phyloP scores from a whole-genome alignment of 2,329 filamentous ascomycete genomes.

The Aspergillus aculeatus region DNA sequence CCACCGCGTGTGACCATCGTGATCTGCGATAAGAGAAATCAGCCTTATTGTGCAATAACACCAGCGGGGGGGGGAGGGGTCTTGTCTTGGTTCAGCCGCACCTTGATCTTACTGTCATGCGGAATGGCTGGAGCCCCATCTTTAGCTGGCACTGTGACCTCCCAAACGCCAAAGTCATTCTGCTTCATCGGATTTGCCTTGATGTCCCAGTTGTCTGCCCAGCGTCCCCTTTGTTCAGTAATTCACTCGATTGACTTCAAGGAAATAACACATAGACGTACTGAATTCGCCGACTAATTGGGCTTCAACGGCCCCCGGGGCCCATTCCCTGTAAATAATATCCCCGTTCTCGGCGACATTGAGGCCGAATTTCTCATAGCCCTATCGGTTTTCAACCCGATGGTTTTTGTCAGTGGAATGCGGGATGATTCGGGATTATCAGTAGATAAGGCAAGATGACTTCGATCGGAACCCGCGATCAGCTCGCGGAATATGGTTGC shows the following conservation, averaged over 20 bases:
- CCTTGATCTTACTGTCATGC: slow-evolving; percentile 96
- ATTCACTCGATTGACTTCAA: slow-evolving; percentile 5
- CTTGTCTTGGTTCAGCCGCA: slow-evolving; percentile 34
- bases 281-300: slow-evolving; percentile 94
- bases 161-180: slow-evolving; percentile 81
- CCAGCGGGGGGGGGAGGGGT: not conserved
- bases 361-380: slow-evolving; percentile 82
- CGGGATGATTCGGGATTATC: not conserved
- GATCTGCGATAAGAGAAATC: slow-evolving; percentile 55
- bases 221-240: slow-evolving; percentile 24
- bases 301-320: slow-evolving; percentile 80
- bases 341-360: slow-evolving; percentile 78
- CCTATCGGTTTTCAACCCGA: slow-evolving; percentile 50
- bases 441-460: not conserved
- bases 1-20: slow-evolving; percentile 77
- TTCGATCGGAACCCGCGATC: not conserved
- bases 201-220: slow-evolving; percentile 77
- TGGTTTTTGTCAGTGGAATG: slow-evolving; percentile 1
- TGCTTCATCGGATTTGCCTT: slow-evolving; percentile 84
- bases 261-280: slow-evolving; percentile 45
- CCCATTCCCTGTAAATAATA: slow-evolving; percentile 93
- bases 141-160: slow-evolving; percentile 71
- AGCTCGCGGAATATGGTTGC: not conserved
- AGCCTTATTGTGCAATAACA: not conserved
- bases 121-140: slow-evolving; percentile 76